Base-by-base conservation (phyloP, 768 basidiomycete genomes). In the Panaeolus cyanescens region DNA sequence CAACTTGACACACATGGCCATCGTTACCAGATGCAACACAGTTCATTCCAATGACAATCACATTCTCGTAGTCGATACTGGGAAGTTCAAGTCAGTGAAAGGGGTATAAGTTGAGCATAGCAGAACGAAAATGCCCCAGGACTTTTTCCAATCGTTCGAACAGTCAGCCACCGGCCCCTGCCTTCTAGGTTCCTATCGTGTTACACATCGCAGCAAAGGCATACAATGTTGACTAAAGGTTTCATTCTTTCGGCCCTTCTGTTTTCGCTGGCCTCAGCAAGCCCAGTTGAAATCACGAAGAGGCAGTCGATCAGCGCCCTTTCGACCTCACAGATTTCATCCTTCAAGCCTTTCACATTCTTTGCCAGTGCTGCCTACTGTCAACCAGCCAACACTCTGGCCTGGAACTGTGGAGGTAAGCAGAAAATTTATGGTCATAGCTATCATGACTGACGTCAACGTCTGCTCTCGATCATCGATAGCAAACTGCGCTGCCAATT, bases 291-390 rank as follows among this genome's bases (percentile, higher is more conserved):
- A 28, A 28, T 50, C 45, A 50, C 45, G 13, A 50, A 50, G 45
- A 50, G 45, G 45, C 45, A 50, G 25, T 42, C 39, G 39, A 79
- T 84, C 56, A 75, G 74, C 1, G 56, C 79, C 1, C 68, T 85
- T 55, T 70, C 77, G 30, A 64, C 74, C 5, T 25, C 79, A 0
- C 74, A 85, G 64, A 77, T 86, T 6, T 64, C 74, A 6, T 33
- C 65, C 12, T 87, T 78, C 69, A 78, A 66, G 34, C 77, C 85
- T 0, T 87, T 80, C 72, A 79, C 83, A 0, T 73, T 70, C 59
- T 86, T 80, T 64, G 84, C 86, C 0, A 79, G 80, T 33, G 68
- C 84, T 9, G 85, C 75, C 1, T 83, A 83, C 64, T 88, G 87
- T 59, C 56, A 70, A 15, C 72, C 83, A 5, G 56, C 77, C 3